A percentile compares a stretch with the other conserved stretches of the same genome.
phyloP scores from a whole-genome alignment of 2,329 filamentous ascomycete species.

The Aciculosporium take region DNA sequence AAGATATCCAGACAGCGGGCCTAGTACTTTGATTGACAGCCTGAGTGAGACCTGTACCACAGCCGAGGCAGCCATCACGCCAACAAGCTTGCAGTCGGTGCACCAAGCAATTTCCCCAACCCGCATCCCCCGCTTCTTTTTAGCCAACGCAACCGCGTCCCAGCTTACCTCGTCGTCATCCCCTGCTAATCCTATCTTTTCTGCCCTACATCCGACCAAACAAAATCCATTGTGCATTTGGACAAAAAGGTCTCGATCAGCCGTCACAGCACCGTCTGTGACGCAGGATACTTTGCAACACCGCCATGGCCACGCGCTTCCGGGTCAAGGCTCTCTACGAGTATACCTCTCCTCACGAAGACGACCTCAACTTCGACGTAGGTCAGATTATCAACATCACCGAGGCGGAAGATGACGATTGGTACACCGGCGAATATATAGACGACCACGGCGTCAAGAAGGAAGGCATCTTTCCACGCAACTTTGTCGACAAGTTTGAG shows the following conservation, averaged over 20 bases:
- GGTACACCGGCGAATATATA: conserved; percentile 80
- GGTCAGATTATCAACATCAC: conserved; percentile 91
- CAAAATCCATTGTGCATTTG: background rate
- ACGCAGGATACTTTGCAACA: conserved; percentile 5
- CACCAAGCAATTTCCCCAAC: background rate
- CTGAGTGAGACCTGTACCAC: background rate
- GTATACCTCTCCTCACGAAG: conserved; percentile 83
- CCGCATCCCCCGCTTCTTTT: conserved; percentile 7
- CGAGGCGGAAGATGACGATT: conserved; percentile 83
- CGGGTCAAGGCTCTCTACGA: conserved; percentile 95
- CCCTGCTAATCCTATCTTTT: conserved; percentile 1
- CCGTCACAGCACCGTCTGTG: conserved; percentile 6
- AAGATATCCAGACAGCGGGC: background rate
- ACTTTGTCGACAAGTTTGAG: conserved; percentile 95
- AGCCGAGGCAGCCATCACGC: background rate
- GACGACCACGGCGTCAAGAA: conserved; percentile 60
- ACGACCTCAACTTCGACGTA: conserved; percentile 75
- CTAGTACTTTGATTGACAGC: background rate
- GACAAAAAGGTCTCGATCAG: conserved; percentile 3
- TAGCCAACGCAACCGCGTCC: conserved; percentile 7
- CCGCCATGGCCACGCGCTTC: conserved; percentile 62
- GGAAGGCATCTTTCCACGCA: conserved; percentile 84
- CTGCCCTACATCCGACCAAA: conserved; percentile 3
- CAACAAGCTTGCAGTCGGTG: background rate
- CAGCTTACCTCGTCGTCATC: conserved; percentile 1